phyloP scores from a whole-genome alignment of 805 yeast species.

The Teunomyces gatunensis region DNA sequence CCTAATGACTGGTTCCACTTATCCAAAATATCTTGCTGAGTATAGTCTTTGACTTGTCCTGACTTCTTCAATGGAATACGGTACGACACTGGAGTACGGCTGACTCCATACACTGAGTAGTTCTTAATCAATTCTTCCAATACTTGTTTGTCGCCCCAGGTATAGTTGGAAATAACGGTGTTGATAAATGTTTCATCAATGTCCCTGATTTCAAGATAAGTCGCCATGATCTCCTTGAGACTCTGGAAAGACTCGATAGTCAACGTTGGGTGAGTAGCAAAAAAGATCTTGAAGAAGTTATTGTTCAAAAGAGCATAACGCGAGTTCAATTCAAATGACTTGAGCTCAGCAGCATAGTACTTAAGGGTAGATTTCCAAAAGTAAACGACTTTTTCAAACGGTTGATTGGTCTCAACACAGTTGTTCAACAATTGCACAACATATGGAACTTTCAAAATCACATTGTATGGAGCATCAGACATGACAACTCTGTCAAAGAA shows the following conservation, averaged over 20 bases:
- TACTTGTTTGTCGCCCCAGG: slow-evolving; percentile 67
- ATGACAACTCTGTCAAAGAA: slow-evolving; percentile 73
- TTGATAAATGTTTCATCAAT: slow-evolving; percentile 82
- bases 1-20: slow-evolving; percentile 54
- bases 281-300: slow-evolving; percentile 65
- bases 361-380: slow-evolving; percentile 63
- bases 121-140: slow-evolving; percentile 62
- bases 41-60: slow-evolving; percentile 58
- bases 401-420: slow-evolving; percentile 54
- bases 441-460: slow-evolving; percentile 70
- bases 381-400: slow-evolving; percentile 55
- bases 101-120: slow-evolving; percentile 55
- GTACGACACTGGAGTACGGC: slow-evolving; percentile 65
- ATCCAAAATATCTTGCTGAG: slow-evolving; percentile 48
- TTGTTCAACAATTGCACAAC: slow-evolving; percentile 63
- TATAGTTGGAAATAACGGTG: slow-evolving; percentile 63
- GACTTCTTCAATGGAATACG: slow-evolving; percentile 71
- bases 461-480: slow-evolving; percentile 68
- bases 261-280: slow-evolving; percentile 51
- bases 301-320: slow-evolving; percentile 72
- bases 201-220: slow-evolving; percentile 54
- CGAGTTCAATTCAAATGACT: slow-evolving; percentile 55
- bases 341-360: slow-evolving; percentile 45
- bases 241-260: slow-evolving; percentile 54
- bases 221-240: slow-evolving; percentile 54